Evolutionary conservation across 345 rosid genomes (phyloP).

Genomic region (Eucalyptus sp.): DNA sequence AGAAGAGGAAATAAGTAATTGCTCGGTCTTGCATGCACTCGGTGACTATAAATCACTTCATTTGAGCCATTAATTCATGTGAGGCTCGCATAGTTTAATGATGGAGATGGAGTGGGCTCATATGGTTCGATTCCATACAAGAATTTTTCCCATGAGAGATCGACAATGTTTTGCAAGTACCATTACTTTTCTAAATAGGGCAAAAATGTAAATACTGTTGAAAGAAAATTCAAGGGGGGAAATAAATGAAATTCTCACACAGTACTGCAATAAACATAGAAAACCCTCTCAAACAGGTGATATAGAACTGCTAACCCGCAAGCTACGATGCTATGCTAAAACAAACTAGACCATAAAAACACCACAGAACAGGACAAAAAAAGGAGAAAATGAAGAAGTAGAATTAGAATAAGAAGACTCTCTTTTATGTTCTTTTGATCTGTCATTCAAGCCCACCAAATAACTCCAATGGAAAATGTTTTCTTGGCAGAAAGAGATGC

Average conservation of each 20-base stretch:
- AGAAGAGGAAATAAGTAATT: neutral
- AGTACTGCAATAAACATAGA: neutral
- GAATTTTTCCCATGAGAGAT: neutral
- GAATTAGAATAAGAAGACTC: neutral
- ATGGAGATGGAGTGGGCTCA: neutral
- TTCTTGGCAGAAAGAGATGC: neutral
- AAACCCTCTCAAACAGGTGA: neutral
- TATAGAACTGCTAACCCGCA: neutral
- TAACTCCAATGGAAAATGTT: neutral
- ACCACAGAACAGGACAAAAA: neutral
- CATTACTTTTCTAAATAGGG: neutral
- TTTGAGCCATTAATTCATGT: neutral
- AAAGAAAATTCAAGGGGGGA: neutral
- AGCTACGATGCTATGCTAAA: neutral
- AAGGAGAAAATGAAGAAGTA: neutral
- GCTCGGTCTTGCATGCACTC: neutral
- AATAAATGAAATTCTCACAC: neutral
- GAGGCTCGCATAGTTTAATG: neutral
- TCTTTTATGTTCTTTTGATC: neutral
- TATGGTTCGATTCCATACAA: neutral
- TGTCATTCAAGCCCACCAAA: neutral
- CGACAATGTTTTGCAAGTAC: neutral
- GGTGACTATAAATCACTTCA: neutral
- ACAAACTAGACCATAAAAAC: neutral
- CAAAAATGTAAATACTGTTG: neutral